Base-by-base conservation (phyloP, 805 yeast species). In the Debaryomyces castellii region DNA sequence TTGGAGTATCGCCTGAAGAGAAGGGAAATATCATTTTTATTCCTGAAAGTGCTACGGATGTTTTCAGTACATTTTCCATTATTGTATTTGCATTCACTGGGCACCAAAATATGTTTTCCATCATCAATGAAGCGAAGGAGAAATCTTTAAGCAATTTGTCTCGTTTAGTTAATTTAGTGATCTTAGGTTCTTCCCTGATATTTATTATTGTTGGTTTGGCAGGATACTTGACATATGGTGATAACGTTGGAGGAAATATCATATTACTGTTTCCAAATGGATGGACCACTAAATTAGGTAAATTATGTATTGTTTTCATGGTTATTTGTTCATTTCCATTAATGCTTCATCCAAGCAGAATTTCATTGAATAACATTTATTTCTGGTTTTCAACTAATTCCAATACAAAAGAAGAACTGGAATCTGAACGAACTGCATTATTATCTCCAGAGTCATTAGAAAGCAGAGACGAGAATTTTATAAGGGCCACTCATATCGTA, bases 51-150 rank as follows among this genome's bases (percentile, higher is more conserved):
- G 77, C 46, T 45, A 73, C 52, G 49, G 81, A 49, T n/a, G 73
- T 91, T 16, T 76, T 86, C 20, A 60, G 69, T 22, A 82, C 94
- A 9, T 81, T 91, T 61, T 95, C 97, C n/a, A 87, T 91, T 51
- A 83, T 90, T 54, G 92, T 92, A 11, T 91, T 92, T 72, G 96
- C 97, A 0, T 92, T 83, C 66, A 92, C 98, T 0, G 94, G 97
- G 57, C 97, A 92, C 60, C 97, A 92, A 64, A 92, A 92, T 67
- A 89, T 89, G 89, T 89, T 89, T 57, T 82, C 96, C 1, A 80
- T 91, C 45, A 79, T 90, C 44, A 92, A 91, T 57, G 98, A 92
- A 67, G 76, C 91, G 23, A 66, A 63, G 24, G 81, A 81, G 52
- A 77, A 76, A 49, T 68, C 85, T 0, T 66, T 78, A n/a, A 48